Percentiles rank a stretch among this genome's conserved stretches.
phyloP scores from a whole-genome alignment of 306 rosid species.

The Dryas alaskensis region DNA sequence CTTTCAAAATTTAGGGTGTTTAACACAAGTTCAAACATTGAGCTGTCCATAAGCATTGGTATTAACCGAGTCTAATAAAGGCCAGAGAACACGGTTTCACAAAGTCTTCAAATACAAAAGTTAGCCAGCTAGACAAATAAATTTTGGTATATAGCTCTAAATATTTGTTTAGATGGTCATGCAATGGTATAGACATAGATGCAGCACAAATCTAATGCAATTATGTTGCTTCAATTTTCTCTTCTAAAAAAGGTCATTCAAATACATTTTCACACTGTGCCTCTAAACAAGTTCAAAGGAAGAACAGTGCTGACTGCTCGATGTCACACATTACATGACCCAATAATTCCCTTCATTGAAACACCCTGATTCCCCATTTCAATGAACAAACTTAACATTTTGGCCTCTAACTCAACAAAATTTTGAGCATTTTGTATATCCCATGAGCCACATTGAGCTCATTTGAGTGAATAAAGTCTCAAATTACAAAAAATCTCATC shows the following conservation, averaged over 20 bases:
- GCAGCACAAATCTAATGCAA: background rate
- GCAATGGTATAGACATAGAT: background rate
- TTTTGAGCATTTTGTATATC: background rate
- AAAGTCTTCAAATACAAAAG: background rate
- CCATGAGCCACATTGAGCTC: conserved; percentile 6
- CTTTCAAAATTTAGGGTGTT: background rate
- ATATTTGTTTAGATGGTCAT: background rate
- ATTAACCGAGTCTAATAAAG: background rate
- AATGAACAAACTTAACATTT: background rate
- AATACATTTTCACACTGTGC: background rate
- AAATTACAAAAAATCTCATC: background rate
- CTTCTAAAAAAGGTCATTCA: background rate
- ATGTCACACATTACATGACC: too few species aligned
- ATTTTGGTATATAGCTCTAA: background rate
- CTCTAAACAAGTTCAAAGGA: background rate
- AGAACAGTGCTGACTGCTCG: too few species aligned
- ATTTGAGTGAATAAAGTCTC: background rate
- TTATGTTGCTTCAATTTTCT: background rate
- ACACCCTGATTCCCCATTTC: background rate
- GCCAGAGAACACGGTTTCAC: background rate
- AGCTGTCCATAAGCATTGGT: background rate
- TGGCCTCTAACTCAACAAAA: background rate
- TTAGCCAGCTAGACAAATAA: background rate
- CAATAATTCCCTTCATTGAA: background rate
- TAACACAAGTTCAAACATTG: conserved; percentile 3